These are phyloP conservation scores for Venturiaceae sp. DNA, from an alignment of 2,329 filamentous ascomycete species.

Conservation along the genomic window DNA sequence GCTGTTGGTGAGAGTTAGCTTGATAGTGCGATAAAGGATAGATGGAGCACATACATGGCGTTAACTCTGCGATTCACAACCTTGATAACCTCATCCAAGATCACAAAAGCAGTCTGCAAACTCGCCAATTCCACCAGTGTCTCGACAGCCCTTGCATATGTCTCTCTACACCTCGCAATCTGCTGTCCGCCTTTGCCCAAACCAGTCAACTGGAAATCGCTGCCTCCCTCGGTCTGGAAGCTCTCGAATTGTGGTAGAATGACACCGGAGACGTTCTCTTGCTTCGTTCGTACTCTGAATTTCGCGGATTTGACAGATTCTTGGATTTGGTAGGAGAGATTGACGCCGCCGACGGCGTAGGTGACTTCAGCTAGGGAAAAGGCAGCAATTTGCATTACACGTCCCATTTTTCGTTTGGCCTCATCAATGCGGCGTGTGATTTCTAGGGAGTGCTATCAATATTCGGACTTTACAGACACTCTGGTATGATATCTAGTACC, in stretches of 20 bases:
- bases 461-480: conserved; percentile 16
- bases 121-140: conserved; percentile 91
- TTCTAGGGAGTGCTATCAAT: conserved; percentile 41
- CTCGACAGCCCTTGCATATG: conserved; percentile 91
- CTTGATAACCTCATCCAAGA: conserved; percentile 97
- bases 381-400: conserved; percentile 97
- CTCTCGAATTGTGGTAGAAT: conserved; percentile 90
- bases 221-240: conserved; percentile 78
- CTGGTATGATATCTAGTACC: conserved; percentile 41
- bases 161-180: conserved; percentile 89
- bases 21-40: not conserved
- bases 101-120: conserved; percentile 95
- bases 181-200: conserved; percentile 96
- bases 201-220: conserved; percentile 93
- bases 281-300: conserved; percentile 87
- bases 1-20: conserved; percentile 29
- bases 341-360: conserved; percentile 80
- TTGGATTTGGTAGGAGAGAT: conserved; percentile 94
- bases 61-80: conserved; percentile 97
- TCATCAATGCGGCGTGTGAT: conserved; percentile 97
- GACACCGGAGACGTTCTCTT: conserved; percentile 97
- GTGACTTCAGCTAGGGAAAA: conserved; percentile 97
- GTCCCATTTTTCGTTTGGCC: conserved; percentile 97
- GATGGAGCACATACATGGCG: conserved; percentile 59
- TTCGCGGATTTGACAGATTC: conserved; percentile 89